A percentile compares a stretch with the other conserved stretches of the same genome.
Conservation (phyloP, 768 basidiomycete genomes). For the Chalciporus sphaerocephalus region DNA sequence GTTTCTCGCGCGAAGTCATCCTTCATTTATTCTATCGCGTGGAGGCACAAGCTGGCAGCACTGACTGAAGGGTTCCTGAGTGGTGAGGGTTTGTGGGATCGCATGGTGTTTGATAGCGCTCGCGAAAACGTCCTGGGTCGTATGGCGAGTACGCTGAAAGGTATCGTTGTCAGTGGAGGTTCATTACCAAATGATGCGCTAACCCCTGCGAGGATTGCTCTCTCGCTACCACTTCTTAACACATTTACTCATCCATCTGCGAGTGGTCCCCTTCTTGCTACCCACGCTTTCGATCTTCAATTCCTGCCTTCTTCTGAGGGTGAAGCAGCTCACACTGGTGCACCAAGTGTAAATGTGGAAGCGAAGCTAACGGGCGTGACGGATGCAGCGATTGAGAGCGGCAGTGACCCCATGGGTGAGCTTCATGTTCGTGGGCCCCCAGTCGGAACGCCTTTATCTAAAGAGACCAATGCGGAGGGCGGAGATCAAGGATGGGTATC, state of each 20-base stretch:
- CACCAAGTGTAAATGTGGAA: slow-evolving; percentile 84
- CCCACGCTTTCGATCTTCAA: slow-evolving; percentile 84
- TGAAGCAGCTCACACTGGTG: slow-evolving; percentile 54
- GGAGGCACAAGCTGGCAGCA: slow-evolving; percentile 72
- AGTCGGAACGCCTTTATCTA: slow-evolving; percentile 49
- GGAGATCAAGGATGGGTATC: slow-evolving; percentile 42
- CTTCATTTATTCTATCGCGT: slow-evolving; percentile 57
- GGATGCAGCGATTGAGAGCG: slow-evolving; percentile 60
- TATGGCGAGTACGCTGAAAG: slow-evolving; percentile 57
- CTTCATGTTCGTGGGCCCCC: slow-evolving; percentile 69
- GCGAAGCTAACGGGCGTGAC: slow-evolving; percentile 68
- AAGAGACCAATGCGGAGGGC: slow-evolving; percentile 34
- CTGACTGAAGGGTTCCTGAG: slow-evolving; percentile 71
- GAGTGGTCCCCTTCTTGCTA: slow-evolving; percentile 74
- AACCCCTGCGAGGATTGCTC: slow-evolving; percentile 63
- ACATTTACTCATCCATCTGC: slow-evolving; percentile 57
- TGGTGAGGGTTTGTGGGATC: slow-evolving; percentile 82
- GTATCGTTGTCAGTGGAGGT: slow-evolving; percentile 67
- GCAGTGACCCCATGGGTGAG: slow-evolving; percentile 59
- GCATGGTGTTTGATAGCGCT: slow-evolving; percentile 66
- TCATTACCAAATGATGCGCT: slow-evolving; percentile 45
- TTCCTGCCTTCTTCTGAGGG: slow-evolving; percentile 45
- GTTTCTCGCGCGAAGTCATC: slow-evolving; percentile 49
- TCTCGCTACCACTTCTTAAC: slow-evolving; percentile 75
- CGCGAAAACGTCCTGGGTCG: slow-evolving; percentile 58